Evolutionary conservation across 176 grass and related monocot species (phyloP).

Genomic region (Juncus effusus): DNA sequence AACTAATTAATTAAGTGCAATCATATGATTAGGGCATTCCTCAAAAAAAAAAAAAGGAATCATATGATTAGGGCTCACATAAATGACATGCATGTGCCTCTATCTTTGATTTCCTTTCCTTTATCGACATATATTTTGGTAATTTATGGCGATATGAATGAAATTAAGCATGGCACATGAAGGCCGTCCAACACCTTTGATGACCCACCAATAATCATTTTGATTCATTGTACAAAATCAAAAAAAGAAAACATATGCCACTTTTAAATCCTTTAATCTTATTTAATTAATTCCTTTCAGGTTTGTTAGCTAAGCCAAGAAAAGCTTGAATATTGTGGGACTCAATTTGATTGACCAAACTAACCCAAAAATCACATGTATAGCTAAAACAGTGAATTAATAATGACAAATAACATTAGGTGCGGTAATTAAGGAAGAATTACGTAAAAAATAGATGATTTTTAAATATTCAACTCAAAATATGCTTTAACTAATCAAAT

Average conservation of each 20-base stretch:
- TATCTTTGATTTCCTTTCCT: constrained; percentile 47
- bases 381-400: too few species aligned
- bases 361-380: too few species aligned
- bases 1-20: constrained; percentile 32
- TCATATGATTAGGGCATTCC: too few species aligned
- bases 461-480: too few species aligned
- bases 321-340: not conserved
- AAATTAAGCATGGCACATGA: constrained; percentile 13
- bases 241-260: constrained; percentile 26
- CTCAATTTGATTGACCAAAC: too few species aligned
- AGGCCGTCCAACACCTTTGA: constrained; percentile 26
- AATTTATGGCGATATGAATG: constrained; percentile 31
- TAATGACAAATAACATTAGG: too few species aligned
- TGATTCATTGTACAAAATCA: constrained; percentile 63
- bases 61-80: constrained; percentile 80
- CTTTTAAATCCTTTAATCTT: constrained; percentile 21
- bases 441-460: too few species aligned
- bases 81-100: constrained; percentile 94
- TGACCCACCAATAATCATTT: constrained; percentile 48
- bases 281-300: constrained; percentile 19
- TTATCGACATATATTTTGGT: constrained; percentile 15
- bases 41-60: not conserved
- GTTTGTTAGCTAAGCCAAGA: constrained; percentile 9
- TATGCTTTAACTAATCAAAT: too few species aligned
- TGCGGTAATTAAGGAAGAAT: too few species aligned